Percentiles rank a stretch among this genome's conserved stretches.
phyloP scores from a whole-genome alignment of 2,329 filamentous ascomycete genomes.

The Hypoxylon sp. region DNA sequence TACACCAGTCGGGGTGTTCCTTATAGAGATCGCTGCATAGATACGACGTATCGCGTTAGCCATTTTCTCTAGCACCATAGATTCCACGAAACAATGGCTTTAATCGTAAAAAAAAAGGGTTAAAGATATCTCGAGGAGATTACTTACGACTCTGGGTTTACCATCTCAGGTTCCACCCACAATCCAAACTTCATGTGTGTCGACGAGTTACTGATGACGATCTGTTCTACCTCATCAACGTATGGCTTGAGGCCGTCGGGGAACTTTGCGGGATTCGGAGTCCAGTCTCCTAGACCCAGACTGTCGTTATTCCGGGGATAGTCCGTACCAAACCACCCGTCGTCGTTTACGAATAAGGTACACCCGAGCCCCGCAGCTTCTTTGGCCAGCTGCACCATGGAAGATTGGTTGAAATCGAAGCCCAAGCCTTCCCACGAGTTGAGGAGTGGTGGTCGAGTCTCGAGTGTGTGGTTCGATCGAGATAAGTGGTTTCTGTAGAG shows the following conservation, averaged over 20 bases:
- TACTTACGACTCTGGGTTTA: conserved; percentile 67
- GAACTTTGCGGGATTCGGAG: conserved; percentile 68
- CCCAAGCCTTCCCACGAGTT: conserved; percentile 75
- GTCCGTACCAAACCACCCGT: conserved; percentile 75
- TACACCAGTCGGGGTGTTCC: conserved; percentile 72
- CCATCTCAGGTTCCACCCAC: conserved; percentile 77
- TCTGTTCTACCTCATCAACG: conserved; percentile 62
- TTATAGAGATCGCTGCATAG: conserved; percentile 59
- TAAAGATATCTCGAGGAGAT: too few relatives aligned
- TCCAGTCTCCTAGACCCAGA: conserved; percentile 73
- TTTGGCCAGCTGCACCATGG: conserved; percentile 65
- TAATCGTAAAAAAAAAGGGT: too few relatives aligned
- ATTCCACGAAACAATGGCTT: too few relatives aligned
- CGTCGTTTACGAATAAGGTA: conserved; percentile 73
- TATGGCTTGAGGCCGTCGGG: conserved; percentile 66
- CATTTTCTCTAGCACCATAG: too few relatives aligned
- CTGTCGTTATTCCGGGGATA: conserved; percentile 69
- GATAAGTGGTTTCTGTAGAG: conserved; percentile 70
- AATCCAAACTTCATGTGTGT: conserved; percentile 69
- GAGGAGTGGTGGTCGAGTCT: conserved; percentile 64
- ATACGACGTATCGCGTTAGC: too few relatives aligned
- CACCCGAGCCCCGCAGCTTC: conserved; percentile 69
- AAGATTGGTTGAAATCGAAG: conserved; percentile 68
- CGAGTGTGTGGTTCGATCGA: conserved; percentile 64
- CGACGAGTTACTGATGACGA: conserved; percentile 60